These are phyloP conservation scores for Ophiostoma fasciatum DNA, from an alignment of 2,329 filamentous ascomycete genomes.

Conservation along the genomic window DNA sequence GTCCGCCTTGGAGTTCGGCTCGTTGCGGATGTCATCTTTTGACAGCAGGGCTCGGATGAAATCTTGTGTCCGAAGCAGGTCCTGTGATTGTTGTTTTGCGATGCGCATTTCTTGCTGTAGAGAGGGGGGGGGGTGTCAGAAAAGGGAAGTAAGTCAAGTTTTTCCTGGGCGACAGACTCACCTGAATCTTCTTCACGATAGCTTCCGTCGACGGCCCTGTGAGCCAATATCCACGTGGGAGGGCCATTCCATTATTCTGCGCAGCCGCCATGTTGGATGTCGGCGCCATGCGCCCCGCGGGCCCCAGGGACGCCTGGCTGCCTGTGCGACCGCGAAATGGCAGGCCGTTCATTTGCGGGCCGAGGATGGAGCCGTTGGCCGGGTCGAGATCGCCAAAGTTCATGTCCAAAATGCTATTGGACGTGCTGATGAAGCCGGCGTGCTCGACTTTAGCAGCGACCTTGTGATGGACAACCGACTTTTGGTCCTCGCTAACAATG, in stretches of 20 bases:
- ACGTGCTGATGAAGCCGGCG: constrained; percentile 65
- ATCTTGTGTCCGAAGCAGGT: constrained; percentile 67
- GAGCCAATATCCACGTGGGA: constrained; percentile 73
- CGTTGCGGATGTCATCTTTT: constrained; percentile 49
- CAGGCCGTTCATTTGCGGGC: constrained; percentile 45
- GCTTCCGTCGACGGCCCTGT: constrained; percentile 87
- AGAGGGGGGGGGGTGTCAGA: constrained; percentile 4
- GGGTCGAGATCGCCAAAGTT: constrained; percentile 88
- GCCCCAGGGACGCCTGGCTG: constrained; percentile 48
- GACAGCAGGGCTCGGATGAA: constrained; percentile 66
- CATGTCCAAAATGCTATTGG: constrained; percentile 69
- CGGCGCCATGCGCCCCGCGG: constrained; percentile 46
- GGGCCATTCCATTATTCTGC: constrained; percentile 44
- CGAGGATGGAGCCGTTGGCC: constrained; percentile 57
- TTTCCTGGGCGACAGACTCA: too few relatives aligned
- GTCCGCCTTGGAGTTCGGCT: constrained; percentile 31
- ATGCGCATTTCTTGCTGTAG: constrained; percentile 81
- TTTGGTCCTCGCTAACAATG: constrained; percentile 97
- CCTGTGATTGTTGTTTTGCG: constrained; percentile 74
- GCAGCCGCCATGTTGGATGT: constrained; percentile 32
- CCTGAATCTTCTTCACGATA: constrained; percentile 75
- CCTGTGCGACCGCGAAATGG: constrained; percentile 56
- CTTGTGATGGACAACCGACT: constrained; percentile 96
- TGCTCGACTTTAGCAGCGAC: constrained; percentile 95
- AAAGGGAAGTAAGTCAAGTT: too few relatives aligned